Evolutionary conservation across 768 basidiomycete species (phyloP).

Genomic region (Serpula lacrymans): DNA sequence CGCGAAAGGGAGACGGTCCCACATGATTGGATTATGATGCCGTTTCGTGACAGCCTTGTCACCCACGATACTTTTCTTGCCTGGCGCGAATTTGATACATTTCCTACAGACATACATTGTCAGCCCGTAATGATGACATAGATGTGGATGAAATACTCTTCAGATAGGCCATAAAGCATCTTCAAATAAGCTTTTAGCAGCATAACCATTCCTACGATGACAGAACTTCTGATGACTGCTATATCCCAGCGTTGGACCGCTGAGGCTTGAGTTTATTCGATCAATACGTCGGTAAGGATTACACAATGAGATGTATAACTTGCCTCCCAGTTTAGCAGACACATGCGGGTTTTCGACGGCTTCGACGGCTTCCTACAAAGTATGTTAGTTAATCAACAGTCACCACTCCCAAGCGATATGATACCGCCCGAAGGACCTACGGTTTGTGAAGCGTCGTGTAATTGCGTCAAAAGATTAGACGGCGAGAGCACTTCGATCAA

Average conservation of each 20-base stretch:
- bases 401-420: no score
- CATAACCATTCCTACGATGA: slow-evolving; percentile 82
- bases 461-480: slow-evolving; percentile 60
- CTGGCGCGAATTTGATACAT: slow-evolving; percentile 81
- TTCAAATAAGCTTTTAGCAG: slow-evolving; percentile 87
- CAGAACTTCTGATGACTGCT: slow-evolving; percentile 57
- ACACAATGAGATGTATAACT: no score
- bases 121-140: neutral
- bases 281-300: no score
- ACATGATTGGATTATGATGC: slow-evolving; percentile 59
- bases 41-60: slow-evolving; percentile 75
- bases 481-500: slow-evolving; percentile 74
- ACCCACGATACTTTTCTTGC: slow-evolving; percentile 87
- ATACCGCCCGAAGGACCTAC: no score
- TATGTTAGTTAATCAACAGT: no score
- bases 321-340: no score
- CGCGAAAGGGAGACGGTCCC: slow-evolving; percentile 74
- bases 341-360: no score
- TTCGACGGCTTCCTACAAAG: no score
- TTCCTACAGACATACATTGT: slow-evolving; percentile 50
- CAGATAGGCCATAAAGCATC: slow-evolving; percentile 75
- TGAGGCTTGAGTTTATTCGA: no score
- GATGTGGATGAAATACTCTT: slow-evolving; percentile 66
- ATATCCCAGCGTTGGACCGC: slow-evolving; percentile 12
- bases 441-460: slow-evolving; percentile 40